Base-by-base conservation (phyloP, 2,329 filamentous ascomycete genomes). In the Onygena corvina region DNA sequence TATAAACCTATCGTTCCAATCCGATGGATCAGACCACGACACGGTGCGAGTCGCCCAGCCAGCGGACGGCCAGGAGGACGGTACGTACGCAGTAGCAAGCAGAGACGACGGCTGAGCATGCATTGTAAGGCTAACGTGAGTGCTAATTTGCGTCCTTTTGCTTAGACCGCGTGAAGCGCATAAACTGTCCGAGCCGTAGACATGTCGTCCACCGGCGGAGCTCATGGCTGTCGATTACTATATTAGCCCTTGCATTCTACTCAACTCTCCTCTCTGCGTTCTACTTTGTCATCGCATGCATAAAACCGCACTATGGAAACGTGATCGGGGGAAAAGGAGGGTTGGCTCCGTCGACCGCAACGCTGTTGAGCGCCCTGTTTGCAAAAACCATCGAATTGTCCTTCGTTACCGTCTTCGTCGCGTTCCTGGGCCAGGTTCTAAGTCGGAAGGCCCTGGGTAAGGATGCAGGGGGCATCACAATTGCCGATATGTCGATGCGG, bases 401-500 rank as follows among this genome's bases (percentile, higher is more conserved):
- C 0, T 90, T 88, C 58, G 83, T 86, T 2, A 86, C 84, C 0
- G 80, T 86, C 0, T 84, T 86, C 52, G 81, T 89, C 1, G 76
- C 81, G 0, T 84, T 84, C 49, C 61, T 89, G 0, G 86, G 86
- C 0, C 86, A 92, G 61, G 76, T 84, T 0, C 66, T 90, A 12
- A 86, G 78, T n/a, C 73, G 83, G 16, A 70, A 82, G 49, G 81
- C 84, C 0, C 75, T 86, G 49, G 73, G 74, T 20, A 75, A 73
- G 48, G 69, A 73, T 6, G 75, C 78, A 0, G 67, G 70, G 2
- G 85, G 85, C 1, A 75, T 89, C 51, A 86, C 79, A 0, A 73
- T 90, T 12, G 81, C 85, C 0, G 84, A 90, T 59, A 77, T 89
- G 69, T 81, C 76, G 12, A 87, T 90, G 83, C 75, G 84, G 42